These are phyloP conservation scores for Ceratobasidium papillatum DNA, from an alignment of 1,284 basidiomycete genomes.

Conservation along the genomic window DNA sequence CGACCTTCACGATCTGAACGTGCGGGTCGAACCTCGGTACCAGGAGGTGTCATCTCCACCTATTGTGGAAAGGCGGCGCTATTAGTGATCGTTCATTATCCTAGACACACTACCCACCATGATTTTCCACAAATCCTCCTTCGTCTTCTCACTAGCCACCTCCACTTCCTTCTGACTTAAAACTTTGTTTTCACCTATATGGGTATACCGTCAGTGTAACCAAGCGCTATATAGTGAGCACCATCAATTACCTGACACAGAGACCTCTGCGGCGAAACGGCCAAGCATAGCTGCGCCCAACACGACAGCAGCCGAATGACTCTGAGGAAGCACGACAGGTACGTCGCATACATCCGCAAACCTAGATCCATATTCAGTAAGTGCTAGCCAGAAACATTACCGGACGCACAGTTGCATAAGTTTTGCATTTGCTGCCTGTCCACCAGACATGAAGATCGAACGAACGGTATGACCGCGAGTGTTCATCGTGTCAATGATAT, in stretches of 20 bases:
- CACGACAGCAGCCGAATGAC: slow-evolving; percentile 85
- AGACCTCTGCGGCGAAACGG: slow-evolving; percentile 80
- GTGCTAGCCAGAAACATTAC: neutral
- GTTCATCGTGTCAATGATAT: slow-evolving; percentile 95
- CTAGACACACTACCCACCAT: slow-evolving; percentile 72
- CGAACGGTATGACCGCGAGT: slow-evolving; percentile 82
- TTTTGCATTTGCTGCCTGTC: slow-evolving; percentile 85
- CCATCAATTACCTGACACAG: slow-evolving; percentile 48
- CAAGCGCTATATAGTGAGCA: neutral
- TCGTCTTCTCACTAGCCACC: slow-evolving; percentile 62
- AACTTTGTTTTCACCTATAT: slow-evolving; percentile 47
- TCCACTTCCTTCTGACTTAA: slow-evolving; percentile 55
- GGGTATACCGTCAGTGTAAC: slow-evolving; percentile 28
- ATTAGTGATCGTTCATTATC: neutral
- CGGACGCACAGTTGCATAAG: slow-evolving; percentile 74
- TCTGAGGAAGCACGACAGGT: slow-evolving; percentile 84
- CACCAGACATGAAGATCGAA: slow-evolving; percentile 90
- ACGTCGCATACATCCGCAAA: slow-evolving; percentile 87
- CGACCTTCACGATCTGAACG: slow-evolving; percentile 70
- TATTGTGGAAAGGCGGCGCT: slow-evolving; percentile 48
- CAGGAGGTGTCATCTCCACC: slow-evolving; percentile 92
- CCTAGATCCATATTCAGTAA: neutral
- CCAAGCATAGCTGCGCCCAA: slow-evolving; percentile 94
- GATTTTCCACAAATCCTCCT: slow-evolving; percentile 84
- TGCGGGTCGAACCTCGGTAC: slow-evolving; percentile 75